Evolutionary conservation across 345 rosid genomes (phyloP).

Genomic region (Ricinus communis): DNA sequence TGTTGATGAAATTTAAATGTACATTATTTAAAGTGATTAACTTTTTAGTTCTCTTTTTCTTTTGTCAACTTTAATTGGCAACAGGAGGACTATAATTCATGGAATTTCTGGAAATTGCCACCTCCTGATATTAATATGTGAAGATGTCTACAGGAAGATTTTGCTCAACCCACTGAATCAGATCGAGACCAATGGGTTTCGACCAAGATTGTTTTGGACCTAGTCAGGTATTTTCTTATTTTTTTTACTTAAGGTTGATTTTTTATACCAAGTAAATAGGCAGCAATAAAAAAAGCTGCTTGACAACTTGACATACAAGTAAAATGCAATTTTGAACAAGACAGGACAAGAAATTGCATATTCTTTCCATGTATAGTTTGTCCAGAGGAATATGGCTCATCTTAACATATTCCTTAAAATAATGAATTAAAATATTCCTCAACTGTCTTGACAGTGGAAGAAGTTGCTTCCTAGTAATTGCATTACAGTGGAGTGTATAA

Average conservation of each 20-base stretch:
- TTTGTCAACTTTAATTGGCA: not conserved
- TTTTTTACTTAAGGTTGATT: too few species aligned
- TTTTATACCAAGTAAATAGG: too few species aligned
- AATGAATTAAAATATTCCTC: not conserved
- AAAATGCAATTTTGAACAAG: not conserved
- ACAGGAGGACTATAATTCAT: slow-evolving; percentile 89
- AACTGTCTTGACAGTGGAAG: not conserved
- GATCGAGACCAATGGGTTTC: not conserved
- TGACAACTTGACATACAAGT: too few species aligned
- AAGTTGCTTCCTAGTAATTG: not conserved
- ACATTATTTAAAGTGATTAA: slow-evolving; percentile 7
- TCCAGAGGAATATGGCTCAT: not conserved
- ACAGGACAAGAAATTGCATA: not conserved
- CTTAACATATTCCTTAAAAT: not conserved
- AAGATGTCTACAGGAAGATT: slow-evolving; percentile 15
- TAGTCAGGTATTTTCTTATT: slow-evolving; percentile 9
- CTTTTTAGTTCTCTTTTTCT: slow-evolving; percentile 8
- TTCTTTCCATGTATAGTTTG: not conserved
- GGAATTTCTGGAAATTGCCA: slow-evolving; percentile 94
- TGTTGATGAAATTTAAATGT: not conserved
- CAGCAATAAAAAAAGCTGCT: too few species aligned
- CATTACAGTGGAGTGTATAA: not conserved
- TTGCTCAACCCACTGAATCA: not conserved
- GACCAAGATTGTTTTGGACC: not conserved
- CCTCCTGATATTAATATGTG: slow-evolving; percentile 50